Evolutionary conservation across 768 basidiomycete genomes (phyloP).

Genomic region (Mrakia gelida): DNA sequence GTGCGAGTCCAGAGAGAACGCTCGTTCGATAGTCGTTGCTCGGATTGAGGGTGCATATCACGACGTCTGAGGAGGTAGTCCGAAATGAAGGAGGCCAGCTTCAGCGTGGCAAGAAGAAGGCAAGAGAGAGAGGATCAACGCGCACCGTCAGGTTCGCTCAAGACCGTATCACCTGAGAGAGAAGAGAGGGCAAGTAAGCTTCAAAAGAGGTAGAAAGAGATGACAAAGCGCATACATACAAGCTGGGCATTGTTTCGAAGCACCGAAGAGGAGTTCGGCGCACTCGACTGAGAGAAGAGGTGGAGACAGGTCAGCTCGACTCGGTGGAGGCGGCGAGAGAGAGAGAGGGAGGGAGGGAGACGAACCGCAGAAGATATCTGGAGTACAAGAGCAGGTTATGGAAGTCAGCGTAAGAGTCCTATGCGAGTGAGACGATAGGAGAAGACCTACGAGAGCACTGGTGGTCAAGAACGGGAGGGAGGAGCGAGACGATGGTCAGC

Average conservation of each 20-base stretch:
- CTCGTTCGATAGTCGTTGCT: slow-evolving; percentile 33
- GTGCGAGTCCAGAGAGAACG: slow-evolving; percentile 25
- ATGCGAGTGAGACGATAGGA: not conserved
- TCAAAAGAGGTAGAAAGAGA: not conserved
- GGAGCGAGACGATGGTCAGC: not conserved
- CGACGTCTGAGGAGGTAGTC: not conserved
- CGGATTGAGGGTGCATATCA: slow-evolving; percentile 34
- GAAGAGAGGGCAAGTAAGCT: not conserved
- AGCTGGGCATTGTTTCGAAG: slow-evolving; percentile 35
- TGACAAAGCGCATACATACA: slow-evolving; percentile 28
- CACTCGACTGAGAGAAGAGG: slow-evolving; percentile 34
- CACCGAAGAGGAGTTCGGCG: slow-evolving; percentile 37
- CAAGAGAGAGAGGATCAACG: not conserved
- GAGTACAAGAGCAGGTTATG: not conserved
- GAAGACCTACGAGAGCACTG: slow-evolving; percentile 26
- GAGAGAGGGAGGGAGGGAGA: not conserved
- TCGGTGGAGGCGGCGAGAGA: not conserved
- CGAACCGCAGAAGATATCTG: slow-evolving; percentile 30
- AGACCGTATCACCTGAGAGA: slow-evolving; percentile 31
- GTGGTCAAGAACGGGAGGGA: not conserved
- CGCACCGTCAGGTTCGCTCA: slow-evolving; percentile 33
- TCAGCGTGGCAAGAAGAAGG: not conserved
- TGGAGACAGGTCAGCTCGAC: not conserved
- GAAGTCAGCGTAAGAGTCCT: no score
- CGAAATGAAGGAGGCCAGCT: not conserved